Evolutionary conservation across 2,329 filamentous ascomycete species (phyloP), one percentile per base, ranked within the genome.

Genomic region (Claviceps humidiphila): DNA sequence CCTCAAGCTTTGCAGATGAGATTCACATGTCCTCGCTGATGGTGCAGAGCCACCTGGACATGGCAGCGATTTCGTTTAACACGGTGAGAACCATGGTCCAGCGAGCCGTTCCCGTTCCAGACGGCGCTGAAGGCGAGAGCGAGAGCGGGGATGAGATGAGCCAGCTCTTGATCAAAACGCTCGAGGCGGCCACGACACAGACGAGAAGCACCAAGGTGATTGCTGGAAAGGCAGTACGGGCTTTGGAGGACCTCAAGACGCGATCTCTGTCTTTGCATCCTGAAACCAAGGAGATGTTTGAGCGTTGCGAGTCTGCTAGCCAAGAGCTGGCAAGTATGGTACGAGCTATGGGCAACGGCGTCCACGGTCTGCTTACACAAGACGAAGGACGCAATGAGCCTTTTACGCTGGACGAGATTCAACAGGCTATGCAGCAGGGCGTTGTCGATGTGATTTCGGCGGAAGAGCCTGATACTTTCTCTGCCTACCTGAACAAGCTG

Each of bases 191-290:
- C 51, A 78, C 89, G 54, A 81, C 80, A 14, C 84, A 89, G 61
- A 87, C 86, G 7, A 80, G 90, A 55, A 89, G 86, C 63, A 79
- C 85, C 52, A 95, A 95, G 73, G 87, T 95, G 38, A 77, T 91
- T 48, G 81, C 86, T 47, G 80, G 83, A 52, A 95, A 95, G 71
- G 80, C 87, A 5, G 77, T 87, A 43, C 81, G 85, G 50, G 81
- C 86, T 17, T 71, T 95, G 13, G 81, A 88, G 55, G 89, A 95
- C 53, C 76, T 95, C 51, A 83, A 84, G 64, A 75, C 80, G 3
- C 76, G 89, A 49, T 90, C 84, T 6, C 72, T 95, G 50, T 85
- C 86, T 17, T 74, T 94, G 41, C 75, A 80, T 30, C 78, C 80
- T 3, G 82, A 88, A 39, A 85, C 82, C 1, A 71, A 76, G 11